Base-by-base conservation (phyloP, 148 eudicot species). In the Polygonum maritimum region DNA sequence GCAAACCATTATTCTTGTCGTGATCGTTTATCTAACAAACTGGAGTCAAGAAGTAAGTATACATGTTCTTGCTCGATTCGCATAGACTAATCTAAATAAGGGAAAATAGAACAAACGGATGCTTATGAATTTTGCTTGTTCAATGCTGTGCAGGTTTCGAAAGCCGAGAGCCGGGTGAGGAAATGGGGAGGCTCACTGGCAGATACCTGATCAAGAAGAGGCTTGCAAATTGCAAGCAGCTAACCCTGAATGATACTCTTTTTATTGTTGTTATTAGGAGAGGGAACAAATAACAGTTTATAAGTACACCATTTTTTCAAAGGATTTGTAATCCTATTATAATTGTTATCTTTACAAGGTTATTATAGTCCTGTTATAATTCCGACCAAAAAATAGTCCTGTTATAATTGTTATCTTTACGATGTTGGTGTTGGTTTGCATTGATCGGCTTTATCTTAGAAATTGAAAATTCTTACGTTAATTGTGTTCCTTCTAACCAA, bases 141-240 rank as follows among this genome's bases (percentile, higher is more conserved):
- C 44, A 14, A 7, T 67, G 63, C 63, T 74, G 74, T 74, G 74
- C 85, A 91, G 97, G 97, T 88, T n/a, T 76, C 80, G 4, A 82
- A 87, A 79, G 97, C 97, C 3, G 92, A 81, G 84, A 83, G 79
- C 40, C 86, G 97, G 62, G 85, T 91, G 15, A 76, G 77, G 47
- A 82, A 73, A 78, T 91, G 97, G 97, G 97, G 97, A 60, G 94
- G 97, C 78, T 73, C 87, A 73, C 75, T 76, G 19, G 80, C 86
- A 60, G 78, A 80, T 22, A 73, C 86, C 71, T 86, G 78, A 87
- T 6, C 40, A 39, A 48, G 49, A 77, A 0, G 40, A 51, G 47
- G 47, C 47, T 44, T 44, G 47, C 11, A 44, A 44, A 7, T 44
- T 48, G 49, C 49, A 10, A 48, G 15, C 49, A 48, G 15, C 49